phyloP scores from a whole-genome alignment of 805 yeast genomes.

The Ogataea angusta region DNA sequence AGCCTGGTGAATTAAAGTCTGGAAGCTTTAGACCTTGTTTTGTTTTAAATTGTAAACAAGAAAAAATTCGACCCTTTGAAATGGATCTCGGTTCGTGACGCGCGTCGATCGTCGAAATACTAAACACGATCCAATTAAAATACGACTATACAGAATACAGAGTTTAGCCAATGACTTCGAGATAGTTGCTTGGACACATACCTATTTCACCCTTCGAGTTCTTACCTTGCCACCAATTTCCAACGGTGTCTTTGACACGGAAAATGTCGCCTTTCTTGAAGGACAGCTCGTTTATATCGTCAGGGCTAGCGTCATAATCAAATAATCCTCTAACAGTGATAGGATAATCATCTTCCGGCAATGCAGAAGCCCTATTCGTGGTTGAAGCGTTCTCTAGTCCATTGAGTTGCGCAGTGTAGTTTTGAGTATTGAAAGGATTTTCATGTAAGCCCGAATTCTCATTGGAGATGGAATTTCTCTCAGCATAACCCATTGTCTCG shows the following conservation, averaged over 20 bases:
- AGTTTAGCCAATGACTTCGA: slow-evolving; percentile 55
- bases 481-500: slow-evolving; percentile 9
- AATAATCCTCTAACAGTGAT: slow-evolving; percentile 85
- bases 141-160: neutral
- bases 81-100: neutral
- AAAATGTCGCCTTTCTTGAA: slow-evolving; percentile 89
- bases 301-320: slow-evolving; percentile 84
- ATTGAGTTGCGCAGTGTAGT: slow-evolving; percentile 34
- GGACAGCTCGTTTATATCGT: slow-evolving; percentile 88
- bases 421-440: slow-evolving; percentile 23
- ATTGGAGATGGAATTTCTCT: slow-evolving; percentile 5
- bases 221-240: slow-evolving; percentile 98
- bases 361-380: slow-evolving; percentile 14
- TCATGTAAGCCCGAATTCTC: slow-evolving; percentile 9
- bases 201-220: slow-evolving; percentile 89
- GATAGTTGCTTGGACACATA: slow-evolving; percentile 93
- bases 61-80: neutral
- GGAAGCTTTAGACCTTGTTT: neutral
- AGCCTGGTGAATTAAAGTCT: neutral
- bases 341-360: slow-evolving; percentile 53
- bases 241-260: slow-evolving; percentile 87
- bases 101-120: neutral
- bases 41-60: neutral
- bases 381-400: slow-evolving; percentile 37
- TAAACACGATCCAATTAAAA: neutral